These are phyloP conservation scores for Dispira simplex DNA, from an alignment of 192 early-diverging fungal genomes.

Conservation along the genomic window DNA sequence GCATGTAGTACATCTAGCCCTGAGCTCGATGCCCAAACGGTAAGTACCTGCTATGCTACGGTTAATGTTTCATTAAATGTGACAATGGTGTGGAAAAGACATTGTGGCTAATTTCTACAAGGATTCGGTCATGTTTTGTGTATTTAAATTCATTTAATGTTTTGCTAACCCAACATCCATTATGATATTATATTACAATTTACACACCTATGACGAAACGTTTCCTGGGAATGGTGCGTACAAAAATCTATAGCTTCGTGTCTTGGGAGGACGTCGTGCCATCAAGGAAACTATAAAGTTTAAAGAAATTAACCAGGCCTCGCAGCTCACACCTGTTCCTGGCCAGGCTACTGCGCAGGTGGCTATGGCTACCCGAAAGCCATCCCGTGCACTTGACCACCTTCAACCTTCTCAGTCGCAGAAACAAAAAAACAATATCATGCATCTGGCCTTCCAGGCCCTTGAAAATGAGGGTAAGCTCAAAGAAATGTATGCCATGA, in stretches of 20 bases:
- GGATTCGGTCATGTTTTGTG: too few relatives aligned
- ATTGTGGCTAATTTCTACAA: too few relatives aligned
- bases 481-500: constrained; percentile 40
- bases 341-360: neutral
- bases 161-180: too few relatives aligned
- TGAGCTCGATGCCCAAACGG: too few relatives aligned
- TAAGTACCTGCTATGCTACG: too few relatives aligned
- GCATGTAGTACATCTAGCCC: too few relatives aligned
- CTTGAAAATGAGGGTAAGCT: constrained; percentile 43
- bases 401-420: constrained; percentile 36
- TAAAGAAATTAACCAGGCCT: neutral
- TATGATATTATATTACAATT: too few relatives aligned
- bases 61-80: too few relatives aligned
- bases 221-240: neutral
- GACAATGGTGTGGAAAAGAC: too few relatives aligned
- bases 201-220: too few relatives aligned
- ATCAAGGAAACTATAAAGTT: neutral
- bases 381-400: constrained; percentile 16
- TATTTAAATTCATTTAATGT: too few relatives aligned
- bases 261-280: constrained; percentile 4
- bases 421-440: constrained; percentile 62
- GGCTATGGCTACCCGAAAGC: neutral
- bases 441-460: constrained; percentile 62
- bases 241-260: neutral
- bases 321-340: neutral